These are phyloP conservation scores for Pythium apleroticum DNA, from an alignment of 352 stramenopile species.

Conservation along the genomic window DNA sequence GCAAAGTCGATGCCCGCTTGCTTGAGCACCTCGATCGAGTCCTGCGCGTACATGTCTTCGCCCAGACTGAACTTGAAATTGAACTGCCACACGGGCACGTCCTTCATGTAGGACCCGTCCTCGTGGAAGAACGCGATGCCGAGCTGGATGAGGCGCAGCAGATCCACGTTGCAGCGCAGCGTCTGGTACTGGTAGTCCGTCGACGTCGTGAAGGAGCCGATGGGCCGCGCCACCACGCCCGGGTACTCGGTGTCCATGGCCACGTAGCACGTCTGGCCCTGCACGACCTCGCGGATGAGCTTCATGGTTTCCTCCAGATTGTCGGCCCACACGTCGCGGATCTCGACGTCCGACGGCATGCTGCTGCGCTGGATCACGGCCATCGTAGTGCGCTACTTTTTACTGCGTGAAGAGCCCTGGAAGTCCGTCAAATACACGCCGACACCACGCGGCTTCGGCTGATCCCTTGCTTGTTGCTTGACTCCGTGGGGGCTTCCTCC, in stretches of 20 bases:
- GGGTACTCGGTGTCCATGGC: slow-evolving; percentile 99
- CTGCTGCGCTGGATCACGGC: slow-evolving; percentile 35
- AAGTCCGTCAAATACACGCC: slow-evolving; percentile 13
- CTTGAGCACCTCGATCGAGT: slow-evolving; percentile 98
- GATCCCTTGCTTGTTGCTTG: background rate
- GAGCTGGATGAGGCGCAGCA: slow-evolving; percentile 99
- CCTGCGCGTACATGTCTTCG: slow-evolving; percentile 99
- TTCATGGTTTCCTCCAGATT: slow-evolving; percentile 97
- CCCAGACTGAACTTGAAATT: slow-evolving; percentile 99
- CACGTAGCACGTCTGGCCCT: slow-evolving; percentile 96
- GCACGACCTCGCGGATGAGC: slow-evolving; percentile 94
- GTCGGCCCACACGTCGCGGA: slow-evolving; percentile 92
- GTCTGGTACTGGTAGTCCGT: slow-evolving; percentile 99
- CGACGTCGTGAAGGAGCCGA: slow-evolving; percentile 94
- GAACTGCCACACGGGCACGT: slow-evolving; percentile 99
- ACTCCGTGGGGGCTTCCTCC: background rate
- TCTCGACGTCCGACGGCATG: slow-evolving; percentile 87
- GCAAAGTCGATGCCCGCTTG: slow-evolving; percentile 98
- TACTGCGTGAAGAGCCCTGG: background rate
- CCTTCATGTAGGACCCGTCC: slow-evolving; percentile 92
- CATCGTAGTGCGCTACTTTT: slow-evolving; percentile 15
- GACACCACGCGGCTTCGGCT: background rate
- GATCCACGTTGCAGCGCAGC: slow-evolving; percentile 98
- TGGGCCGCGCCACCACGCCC: slow-evolving; percentile 96
- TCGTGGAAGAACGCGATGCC: slow-evolving; percentile 97